Percentiles rank a stretch among this genome's conserved stretches.
Evolutionary conservation across 805 yeast species (phyloP).

Genomic region (Scheffersomyces ergatensis): DNA sequence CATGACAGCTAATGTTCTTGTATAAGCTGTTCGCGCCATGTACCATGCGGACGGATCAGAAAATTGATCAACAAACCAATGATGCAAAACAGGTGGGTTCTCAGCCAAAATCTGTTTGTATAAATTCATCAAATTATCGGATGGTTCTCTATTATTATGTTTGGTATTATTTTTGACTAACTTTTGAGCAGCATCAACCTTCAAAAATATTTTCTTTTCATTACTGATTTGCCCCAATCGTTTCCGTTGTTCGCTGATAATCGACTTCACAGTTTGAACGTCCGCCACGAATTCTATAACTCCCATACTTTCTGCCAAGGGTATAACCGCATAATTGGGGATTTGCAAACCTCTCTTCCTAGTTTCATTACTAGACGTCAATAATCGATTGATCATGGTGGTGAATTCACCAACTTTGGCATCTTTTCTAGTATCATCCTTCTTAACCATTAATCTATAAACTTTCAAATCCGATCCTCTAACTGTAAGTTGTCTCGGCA

Average conservation of each 20-base stretch:
- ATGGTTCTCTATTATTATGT: constrained; percentile 7
- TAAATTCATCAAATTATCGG: constrained; percentile 15
- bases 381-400: constrained; percentile 73
- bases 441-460: constrained; percentile 78
- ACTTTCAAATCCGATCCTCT: constrained; percentile 75
- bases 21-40: constrained; percentile 67
- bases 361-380: constrained; percentile 67
- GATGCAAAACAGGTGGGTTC: constrained; percentile 70
- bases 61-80: constrained; percentile 86
- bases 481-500: constrained; percentile 75
- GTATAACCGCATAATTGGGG: constrained; percentile 83
- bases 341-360: constrained; percentile 69
- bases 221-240: constrained; percentile 19
- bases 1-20: constrained; percentile 90
- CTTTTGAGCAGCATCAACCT: constrained; percentile 30
- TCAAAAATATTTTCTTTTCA: constrained; percentile 27
- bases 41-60: constrained; percentile 92
- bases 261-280: constrained; percentile 33
- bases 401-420: constrained; percentile 92
- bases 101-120: constrained; percentile 26
- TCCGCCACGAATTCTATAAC: constrained; percentile 63
- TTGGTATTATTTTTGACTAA: constrained; percentile 11
- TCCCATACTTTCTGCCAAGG: constrained; percentile 83
- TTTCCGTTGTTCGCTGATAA: constrained; percentile 25
- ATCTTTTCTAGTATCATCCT: constrained; percentile 93